Percentiles rank a stretch among this genome's conserved stretches.
phyloP scores from a whole-genome alignment of 345 rosid genomes.

The Gossypium bickii region DNA sequence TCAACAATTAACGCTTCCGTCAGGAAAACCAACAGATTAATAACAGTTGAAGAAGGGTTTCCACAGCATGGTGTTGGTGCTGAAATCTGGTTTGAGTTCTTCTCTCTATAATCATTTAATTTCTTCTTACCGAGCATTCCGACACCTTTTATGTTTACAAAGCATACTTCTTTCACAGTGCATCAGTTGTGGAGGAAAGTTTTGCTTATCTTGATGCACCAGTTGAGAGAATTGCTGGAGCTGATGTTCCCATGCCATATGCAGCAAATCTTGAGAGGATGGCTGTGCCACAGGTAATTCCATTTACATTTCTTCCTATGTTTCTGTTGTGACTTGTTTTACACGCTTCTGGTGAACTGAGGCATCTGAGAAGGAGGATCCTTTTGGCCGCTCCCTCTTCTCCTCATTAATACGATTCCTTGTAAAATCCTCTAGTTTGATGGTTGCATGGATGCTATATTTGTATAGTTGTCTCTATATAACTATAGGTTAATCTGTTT shows the following conservation, averaged over 20 bases:
- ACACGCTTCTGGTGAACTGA: neutral
- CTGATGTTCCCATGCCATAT: slow-evolving; percentile 73
- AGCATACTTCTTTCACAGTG: slow-evolving; percentile 23
- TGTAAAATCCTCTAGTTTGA: neutral
- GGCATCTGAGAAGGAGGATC: neutral
- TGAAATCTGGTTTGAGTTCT: no score
- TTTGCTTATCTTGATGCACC: slow-evolving; percentile 68
- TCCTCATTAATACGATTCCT: neutral
- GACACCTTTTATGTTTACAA: no score
- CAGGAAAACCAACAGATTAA: no score
- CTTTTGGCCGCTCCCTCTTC: neutral
- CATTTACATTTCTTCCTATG: neutral
- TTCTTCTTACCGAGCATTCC: no score
- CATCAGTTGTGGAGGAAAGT: slow-evolving; percentile 66
- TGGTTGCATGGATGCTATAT: neutral
- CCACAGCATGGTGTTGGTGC: no score
- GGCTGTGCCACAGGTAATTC: slow-evolving; percentile 59
- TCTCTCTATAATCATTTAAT: no score
- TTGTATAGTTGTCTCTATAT: neutral
- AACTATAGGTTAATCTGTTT: no score
- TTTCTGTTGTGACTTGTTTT: neutral
- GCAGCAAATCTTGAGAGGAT: slow-evolving; percentile 64
- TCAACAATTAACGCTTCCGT: no score
- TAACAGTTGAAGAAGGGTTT: no score
- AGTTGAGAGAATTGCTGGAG: slow-evolving; percentile 65